phyloP scores from a whole-genome alignment of 306 rosid genomes.

The Lagenaria siceraria region DNA sequence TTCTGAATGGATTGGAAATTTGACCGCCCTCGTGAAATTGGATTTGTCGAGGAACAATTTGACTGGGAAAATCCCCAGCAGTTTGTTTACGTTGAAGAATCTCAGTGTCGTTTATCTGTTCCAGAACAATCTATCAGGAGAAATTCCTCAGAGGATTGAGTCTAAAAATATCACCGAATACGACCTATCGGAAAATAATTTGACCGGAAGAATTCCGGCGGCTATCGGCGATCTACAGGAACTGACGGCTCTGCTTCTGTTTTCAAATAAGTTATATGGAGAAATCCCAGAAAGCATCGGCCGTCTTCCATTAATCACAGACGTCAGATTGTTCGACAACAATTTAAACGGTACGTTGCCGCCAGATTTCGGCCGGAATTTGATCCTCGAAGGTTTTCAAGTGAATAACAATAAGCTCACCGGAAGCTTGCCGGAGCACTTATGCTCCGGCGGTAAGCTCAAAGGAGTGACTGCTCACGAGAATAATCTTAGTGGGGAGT shows the following conservation, averaged over 20 bases:
- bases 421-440: constrained; percentile 41
- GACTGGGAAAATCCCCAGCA: constrained; percentile 38
- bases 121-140: constrained; percentile 34
- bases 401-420: constrained; percentile 26
- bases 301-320: constrained; percentile 29
- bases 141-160: constrained; percentile 38
- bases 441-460: constrained; percentile 35
- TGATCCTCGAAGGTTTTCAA: constrained; percentile 21
- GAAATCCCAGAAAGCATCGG: constrained; percentile 43
- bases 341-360: constrained; percentile 48
- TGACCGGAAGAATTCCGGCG: constrained; percentile 39
- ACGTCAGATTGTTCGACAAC: constrained; percentile 27
- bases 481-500: constrained; percentile 40
- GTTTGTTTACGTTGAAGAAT: constrained; percentile 35
- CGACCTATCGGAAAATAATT: constrained; percentile 31
- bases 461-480: constrained; percentile 19
- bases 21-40: constrained; percentile 36
- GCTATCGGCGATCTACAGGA: constrained; percentile 43
- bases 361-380: constrained; percentile 42
- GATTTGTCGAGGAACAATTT: constrained; percentile 26
- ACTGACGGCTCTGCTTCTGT: constrained; percentile 22
- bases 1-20: constrained; percentile 37
- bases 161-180: constrained; percentile 22
- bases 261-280: constrained; percentile 32
- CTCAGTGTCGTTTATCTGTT: constrained; percentile 26